phyloP scores from a whole-genome alignment of 1,139 yeast species.

The Geotrichum armillariae region DNA sequence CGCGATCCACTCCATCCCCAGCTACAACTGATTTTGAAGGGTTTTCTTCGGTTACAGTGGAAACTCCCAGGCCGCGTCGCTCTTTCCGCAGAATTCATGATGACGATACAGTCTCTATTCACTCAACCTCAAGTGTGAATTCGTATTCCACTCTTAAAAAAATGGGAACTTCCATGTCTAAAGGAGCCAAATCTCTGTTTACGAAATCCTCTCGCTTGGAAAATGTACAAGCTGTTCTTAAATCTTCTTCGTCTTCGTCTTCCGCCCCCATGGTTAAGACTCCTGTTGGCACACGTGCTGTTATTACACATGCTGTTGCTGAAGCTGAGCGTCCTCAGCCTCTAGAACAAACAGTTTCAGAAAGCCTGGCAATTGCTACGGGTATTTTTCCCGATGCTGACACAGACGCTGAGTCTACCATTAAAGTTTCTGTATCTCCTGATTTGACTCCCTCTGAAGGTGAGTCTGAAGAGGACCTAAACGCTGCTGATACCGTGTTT shows the following conservation, averaged over 20 bases:
- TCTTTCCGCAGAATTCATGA: conserved; percentile 19
- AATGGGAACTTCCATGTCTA: conserved; percentile 24
- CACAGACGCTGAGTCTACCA: conserved; percentile 16
- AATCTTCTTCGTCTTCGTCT: conserved; percentile 3
- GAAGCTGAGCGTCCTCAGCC: conserved; percentile 24
- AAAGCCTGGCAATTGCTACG: neutral
- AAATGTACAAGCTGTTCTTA: neutral
- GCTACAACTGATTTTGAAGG: conserved; percentile 20
- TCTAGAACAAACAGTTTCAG: neutral
- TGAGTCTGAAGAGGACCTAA: conserved; percentile 28
- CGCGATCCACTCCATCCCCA: neutral
- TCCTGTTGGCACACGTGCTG: conserved; percentile 14
- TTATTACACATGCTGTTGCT: conserved; percentile 31
- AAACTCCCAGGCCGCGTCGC: conserved; percentile 1
- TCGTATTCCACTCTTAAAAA: conserved; percentile 34
- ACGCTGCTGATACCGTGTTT: conserved; percentile 39
- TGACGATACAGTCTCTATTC: conserved; percentile 29
- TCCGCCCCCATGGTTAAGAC: conserved; percentile 4
- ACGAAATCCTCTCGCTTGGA: conserved; percentile 2
- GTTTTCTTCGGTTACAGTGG: conserved; percentile 16
- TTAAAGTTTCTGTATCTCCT: conserved; percentile 10
- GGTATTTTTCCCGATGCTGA: conserved; percentile 9
- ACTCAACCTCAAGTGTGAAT: conserved; percentile 32
- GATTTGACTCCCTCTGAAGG: conserved; percentile 15
- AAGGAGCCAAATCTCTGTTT: conserved; percentile 13